phyloP scores from a whole-genome alignment of 1,284 basidiomycete species.

The Dichomitus squalens region DNA sequence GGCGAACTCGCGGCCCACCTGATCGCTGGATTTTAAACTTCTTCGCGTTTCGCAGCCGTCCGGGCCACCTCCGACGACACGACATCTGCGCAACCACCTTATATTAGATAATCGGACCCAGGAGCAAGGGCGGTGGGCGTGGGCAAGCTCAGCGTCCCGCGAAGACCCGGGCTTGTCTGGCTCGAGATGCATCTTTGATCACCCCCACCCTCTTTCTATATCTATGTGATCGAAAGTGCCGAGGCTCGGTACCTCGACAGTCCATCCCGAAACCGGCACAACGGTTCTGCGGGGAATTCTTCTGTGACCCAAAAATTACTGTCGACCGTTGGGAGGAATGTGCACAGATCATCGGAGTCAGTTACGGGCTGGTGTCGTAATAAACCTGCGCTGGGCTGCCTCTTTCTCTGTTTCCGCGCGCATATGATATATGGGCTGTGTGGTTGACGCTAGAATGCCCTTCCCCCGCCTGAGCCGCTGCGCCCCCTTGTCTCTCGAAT shows the following conservation, averaged over 20 bases:
- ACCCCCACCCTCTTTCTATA: constrained; percentile 24
- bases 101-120: constrained; percentile 22
- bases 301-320: constrained; percentile 23
- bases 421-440: constrained; percentile 19
- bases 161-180: constrained; percentile 23
- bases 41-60: neutral
- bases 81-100: constrained; percentile 13
- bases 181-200: constrained; percentile 26
- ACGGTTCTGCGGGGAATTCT: constrained; percentile 23
- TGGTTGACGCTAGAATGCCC: constrained; percentile 10
- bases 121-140: constrained; percentile 2
- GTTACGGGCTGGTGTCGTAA: constrained; percentile 24
- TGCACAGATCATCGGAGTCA: constrained; percentile 23
- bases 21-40: constrained; percentile 10
- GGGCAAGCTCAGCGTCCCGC: constrained; percentile 27
- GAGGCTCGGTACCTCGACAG: constrained; percentile 32
- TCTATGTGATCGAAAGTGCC: constrained; percentile 28
- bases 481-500: constrained; percentile 3
- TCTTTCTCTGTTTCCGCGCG: constrained; percentile 19
- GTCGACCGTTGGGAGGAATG: constrained; percentile 25
- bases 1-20: constrained; percentile 9
- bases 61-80: constrained; percentile 2
- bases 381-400: constrained; percentile 17
- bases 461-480: constrained; percentile 10
- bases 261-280: constrained; percentile 21